phyloP scores from a whole-genome alignment of 2,329 filamentous ascomycete species.

The Colletotrichum musicola region DNA sequence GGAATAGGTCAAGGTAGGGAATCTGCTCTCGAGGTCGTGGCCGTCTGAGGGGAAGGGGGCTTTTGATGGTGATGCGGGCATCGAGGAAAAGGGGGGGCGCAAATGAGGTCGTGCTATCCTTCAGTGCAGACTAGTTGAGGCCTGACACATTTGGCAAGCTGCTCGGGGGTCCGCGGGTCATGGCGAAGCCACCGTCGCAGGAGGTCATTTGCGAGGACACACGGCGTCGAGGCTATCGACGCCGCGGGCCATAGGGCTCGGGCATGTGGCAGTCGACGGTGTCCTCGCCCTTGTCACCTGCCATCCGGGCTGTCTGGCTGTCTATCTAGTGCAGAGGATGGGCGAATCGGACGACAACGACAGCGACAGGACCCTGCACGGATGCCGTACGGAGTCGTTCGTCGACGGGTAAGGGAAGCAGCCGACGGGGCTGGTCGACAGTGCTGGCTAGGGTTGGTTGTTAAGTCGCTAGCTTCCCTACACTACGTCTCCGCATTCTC shows the following conservation, averaged over 20 bases:
- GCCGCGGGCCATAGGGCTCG: constrained; percentile 20
- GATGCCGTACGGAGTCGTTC: background rate
- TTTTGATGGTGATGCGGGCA: constrained; percentile 16
- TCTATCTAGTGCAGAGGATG: background rate
- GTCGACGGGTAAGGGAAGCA: background rate
- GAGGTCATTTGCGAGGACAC: constrained; percentile 20
- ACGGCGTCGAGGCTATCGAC: constrained; percentile 35
- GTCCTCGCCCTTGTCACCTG: constrained; percentile 30
- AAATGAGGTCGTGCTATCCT: background rate
- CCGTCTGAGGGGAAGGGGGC: background rate
- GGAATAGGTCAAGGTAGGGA: constrained; percentile 25
- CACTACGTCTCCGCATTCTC: constrained; percentile 23
- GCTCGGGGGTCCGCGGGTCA: constrained; percentile 19
- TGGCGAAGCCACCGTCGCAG: constrained; percentile 36
- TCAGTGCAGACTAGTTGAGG: constrained; percentile 1
- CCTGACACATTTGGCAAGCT: constrained; percentile 21
- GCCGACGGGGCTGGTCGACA: constrained; percentile 23
- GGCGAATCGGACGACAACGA: constrained; percentile 16
- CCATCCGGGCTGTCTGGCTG: constrained; percentile 31
- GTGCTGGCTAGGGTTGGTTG: constrained; percentile 5
- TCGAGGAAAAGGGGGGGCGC: constrained; percentile 3
- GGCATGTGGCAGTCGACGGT: constrained; percentile 33
- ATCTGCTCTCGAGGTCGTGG: background rate
- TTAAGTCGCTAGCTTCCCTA: constrained; percentile 4
- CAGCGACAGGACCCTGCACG: constrained; percentile 5